phyloP scores from a whole-genome alignment of 345 rosid species.

The Linum tenue region DNA sequence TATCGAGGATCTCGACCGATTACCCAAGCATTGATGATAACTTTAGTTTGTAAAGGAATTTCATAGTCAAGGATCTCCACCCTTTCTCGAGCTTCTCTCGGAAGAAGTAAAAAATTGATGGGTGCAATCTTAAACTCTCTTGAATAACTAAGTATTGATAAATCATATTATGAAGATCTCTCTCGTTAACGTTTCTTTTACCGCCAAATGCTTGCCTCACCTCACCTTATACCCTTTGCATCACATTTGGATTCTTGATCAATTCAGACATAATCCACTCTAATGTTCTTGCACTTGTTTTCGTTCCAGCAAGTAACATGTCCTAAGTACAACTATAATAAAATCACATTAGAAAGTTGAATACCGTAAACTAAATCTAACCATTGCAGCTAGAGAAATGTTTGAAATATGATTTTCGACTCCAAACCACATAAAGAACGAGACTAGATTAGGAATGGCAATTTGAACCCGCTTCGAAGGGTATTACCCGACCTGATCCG shows the following conservation, averaged over 20 bases:
- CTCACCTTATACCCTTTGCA: constrained; percentile 36
- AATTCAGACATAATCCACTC: constrained; percentile 14
- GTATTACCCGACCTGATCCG: no score
- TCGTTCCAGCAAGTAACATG: constrained; percentile 30
- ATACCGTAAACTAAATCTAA: no score
- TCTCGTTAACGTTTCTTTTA: constrained; percentile 23
- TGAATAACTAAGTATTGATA: constrained; percentile 1
- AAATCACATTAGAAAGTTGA: no score
- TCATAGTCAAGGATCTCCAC: constrained; percentile 27
- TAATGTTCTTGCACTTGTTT: constrained; percentile 17
- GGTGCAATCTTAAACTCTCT: no score
- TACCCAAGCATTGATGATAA: no score
- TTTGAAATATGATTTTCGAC: no score
- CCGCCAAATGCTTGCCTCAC: constrained; percentile 23
- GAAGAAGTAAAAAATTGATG: constrained; percentile 25
- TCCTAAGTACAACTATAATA: constrained; percentile 12
- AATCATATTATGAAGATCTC: constrained; percentile 30
- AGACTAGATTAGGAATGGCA: no score
- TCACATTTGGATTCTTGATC: constrained; percentile 19
- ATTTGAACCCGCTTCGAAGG: no score
- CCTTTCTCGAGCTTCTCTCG: constrained; percentile 45
- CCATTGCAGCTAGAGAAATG: no score
- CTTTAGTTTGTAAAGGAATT: no score
- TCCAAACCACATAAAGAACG: no score
- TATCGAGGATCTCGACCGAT: constrained; percentile 16